Evolutionary conservation across 2,329 filamentous ascomycete species (phyloP), one percentile per base, ranked within the genome.

Genomic region (Aspergillus alliaceus): DNA sequence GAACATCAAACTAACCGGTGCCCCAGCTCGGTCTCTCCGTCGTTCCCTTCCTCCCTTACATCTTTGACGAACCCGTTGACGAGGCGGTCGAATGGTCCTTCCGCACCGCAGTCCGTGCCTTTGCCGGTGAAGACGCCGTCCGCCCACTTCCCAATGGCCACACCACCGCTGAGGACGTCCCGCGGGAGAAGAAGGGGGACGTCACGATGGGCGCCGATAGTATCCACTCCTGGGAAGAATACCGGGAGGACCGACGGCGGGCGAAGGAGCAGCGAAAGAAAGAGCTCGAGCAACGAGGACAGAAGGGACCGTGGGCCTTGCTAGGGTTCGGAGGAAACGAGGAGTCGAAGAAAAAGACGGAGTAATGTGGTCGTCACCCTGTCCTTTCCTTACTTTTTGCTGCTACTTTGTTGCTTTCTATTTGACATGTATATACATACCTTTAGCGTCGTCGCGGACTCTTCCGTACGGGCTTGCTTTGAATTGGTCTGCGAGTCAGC

Each of bases 41-140:
- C 8, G 92, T 97, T 8, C 93, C 93, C 0, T 90, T 93, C 73
- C 75, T 97, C 56, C 93, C 93, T 0, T 87, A 83, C 57, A 77
- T 96, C 54, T 97, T 97, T 66, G 93, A 99, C 69, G 84, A 96
- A 73, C 93, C 95, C 0, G 91, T 99, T 6, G 95, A 98, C 77
- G 84, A 91, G 61, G 91, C 90, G 0, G 91, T 96, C 0, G 93
- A 98, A 70, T 97, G 89, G 89, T 74, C 84, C 2, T 98, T 98
- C 78, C 90, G 96, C 68, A 90, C 87, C 66, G 90, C 84, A 0
- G 95, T 97, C 70, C 84, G 87, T 69, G 72, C 84, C 1, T 83
- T 91, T 56, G 92, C 90, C 3, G 93, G 85, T 0, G 80, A 82
- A 50, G 75, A 79, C 46, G 84, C 84, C 15, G 84, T 87, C 9